A percentile compares a stretch with the other conserved stretches of the same genome.
phyloP scores from a whole-genome alignment of 2,329 filamentous ascomycete species.

The Fusarium nodosum region DNA sequence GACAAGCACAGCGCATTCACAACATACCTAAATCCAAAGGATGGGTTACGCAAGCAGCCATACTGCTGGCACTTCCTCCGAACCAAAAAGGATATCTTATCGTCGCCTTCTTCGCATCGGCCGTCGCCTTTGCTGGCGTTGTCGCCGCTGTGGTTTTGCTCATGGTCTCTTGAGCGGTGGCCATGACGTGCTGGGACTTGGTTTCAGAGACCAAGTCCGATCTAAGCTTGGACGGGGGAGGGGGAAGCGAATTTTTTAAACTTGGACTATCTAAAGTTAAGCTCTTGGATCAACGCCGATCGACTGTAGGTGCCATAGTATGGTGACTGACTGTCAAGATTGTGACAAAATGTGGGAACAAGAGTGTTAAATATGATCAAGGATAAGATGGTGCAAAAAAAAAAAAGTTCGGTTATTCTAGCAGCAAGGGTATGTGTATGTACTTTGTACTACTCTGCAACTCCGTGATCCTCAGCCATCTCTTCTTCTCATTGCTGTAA shows the following conservation, averaged over 20 bases:
- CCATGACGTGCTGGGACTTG: slow-evolving; percentile 38
- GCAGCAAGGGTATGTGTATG: slow-evolving; percentile 25
- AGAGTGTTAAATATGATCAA: background rate
- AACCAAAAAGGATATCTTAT: slow-evolving; percentile 91
- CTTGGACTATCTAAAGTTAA: slow-evolving; percentile 37
- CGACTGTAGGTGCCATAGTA: slow-evolving; percentile 18
- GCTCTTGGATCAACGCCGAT: slow-evolving; percentile 25
- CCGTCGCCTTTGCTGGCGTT: slow-evolving; percentile 50
- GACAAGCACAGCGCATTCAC: slow-evolving; percentile 1
- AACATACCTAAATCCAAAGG: slow-evolving; percentile 88
- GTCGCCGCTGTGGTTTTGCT: slow-evolving; percentile 19
- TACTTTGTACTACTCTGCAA: slow-evolving; percentile 17
- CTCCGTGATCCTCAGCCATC: slow-evolving; percentile 35
- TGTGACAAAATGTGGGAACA: slow-evolving; percentile 17
- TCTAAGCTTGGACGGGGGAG: slow-evolving; percentile 10
- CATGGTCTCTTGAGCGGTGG: slow-evolving; percentile 35
- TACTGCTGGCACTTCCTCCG: slow-evolving; percentile 91
- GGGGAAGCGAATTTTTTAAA: slow-evolving; percentile 23
- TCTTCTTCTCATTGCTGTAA: slow-evolving; percentile 8
- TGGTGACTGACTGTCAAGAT: background rate
- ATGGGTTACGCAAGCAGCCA: slow-evolving; percentile 92
- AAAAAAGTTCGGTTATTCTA: slow-evolving; percentile 1
- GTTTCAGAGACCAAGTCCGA: slow-evolving; percentile 11
- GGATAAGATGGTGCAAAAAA: slow-evolving; percentile 10
- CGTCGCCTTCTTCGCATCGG: slow-evolving; percentile 55